A percentile compares a stretch with the other conserved stretches of the same genome.
Conservation (phyloP, 345 rosid species). For the Acer campestre region DNA sequence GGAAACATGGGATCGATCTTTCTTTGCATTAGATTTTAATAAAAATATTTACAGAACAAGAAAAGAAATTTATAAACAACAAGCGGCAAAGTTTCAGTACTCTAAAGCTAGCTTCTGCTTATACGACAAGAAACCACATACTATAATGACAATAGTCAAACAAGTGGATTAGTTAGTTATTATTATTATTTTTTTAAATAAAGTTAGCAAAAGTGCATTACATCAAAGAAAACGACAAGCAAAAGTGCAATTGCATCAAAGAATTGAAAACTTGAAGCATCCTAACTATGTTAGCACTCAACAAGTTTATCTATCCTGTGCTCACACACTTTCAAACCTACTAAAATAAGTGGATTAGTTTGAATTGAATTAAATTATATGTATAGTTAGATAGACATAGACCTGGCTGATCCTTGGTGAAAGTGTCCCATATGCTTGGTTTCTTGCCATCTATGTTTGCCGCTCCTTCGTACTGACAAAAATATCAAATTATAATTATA, state of each 20-base stretch:
- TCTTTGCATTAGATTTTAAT: neutral
- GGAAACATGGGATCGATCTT: neutral
- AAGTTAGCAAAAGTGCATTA: too few relatives aligned
- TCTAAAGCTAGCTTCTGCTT: neutral
- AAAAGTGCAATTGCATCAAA: too few relatives aligned
- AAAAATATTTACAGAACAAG: neutral
- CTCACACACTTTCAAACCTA: too few relatives aligned
- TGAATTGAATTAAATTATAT: too few relatives aligned
- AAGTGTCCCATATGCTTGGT: constrained; percentile 26
- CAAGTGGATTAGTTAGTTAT: neutral
- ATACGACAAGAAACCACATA: neutral
- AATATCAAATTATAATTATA: neutral
- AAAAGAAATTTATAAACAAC: too few relatives aligned
- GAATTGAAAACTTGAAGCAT: too few relatives aligned
- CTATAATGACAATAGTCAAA: neutral
- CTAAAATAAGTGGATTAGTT: neutral
- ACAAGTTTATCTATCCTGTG: too few relatives aligned
- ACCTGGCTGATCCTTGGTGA: constrained; percentile 5
- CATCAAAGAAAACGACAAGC: too few relatives aligned
- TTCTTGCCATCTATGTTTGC: constrained; percentile 13
- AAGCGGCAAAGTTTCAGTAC: neutral
- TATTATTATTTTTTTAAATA: too few relatives aligned
- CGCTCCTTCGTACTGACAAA: constrained; percentile 23
- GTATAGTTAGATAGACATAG: neutral
- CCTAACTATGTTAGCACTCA: too few relatives aligned